phyloP scores from a whole-genome alignment of 75 land plant species.

The Sequoiadendron giganteum region DNA sequence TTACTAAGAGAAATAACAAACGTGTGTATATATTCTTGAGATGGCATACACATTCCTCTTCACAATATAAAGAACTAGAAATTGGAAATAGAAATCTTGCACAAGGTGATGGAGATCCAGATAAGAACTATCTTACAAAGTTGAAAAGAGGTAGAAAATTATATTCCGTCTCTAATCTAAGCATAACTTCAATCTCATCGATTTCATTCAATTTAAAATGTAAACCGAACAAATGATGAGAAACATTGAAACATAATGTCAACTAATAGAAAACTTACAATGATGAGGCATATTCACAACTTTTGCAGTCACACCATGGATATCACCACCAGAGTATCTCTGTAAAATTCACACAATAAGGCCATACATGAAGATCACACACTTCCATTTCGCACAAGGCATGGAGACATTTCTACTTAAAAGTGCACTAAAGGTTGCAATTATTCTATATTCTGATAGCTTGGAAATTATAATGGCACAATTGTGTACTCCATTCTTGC shows the following conservation, averaged over 20 bases:
- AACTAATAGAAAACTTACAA: constrained; percentile 51
- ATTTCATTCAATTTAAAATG: neutral
- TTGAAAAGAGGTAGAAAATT: neutral
- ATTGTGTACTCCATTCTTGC: neutral
- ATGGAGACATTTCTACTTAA: neutral
- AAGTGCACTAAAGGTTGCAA: neutral
- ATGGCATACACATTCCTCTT: neutral
- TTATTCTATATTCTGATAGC: neutral
- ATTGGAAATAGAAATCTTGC: neutral
- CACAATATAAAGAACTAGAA: neutral
- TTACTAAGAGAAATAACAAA: neutral
- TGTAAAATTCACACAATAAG: constrained; percentile 28
- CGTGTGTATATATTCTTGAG: neutral
- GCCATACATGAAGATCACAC: neutral
- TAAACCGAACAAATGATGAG: neutral
- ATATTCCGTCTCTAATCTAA: neutral
- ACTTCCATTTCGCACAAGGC: neutral
- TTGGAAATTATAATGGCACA: constrained; percentile 9
- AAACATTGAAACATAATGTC: neutral
- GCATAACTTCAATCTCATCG: neutral
- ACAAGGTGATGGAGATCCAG: neutral
- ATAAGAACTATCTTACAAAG: neutral
- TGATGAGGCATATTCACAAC: constrained; percentile 87
- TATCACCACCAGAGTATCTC: constrained; percentile 85
- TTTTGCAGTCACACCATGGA: constrained; percentile 90